Evolutionary conservation across 345 rosid genomes (phyloP).

Genomic region (Physaria fendleri): DNA sequence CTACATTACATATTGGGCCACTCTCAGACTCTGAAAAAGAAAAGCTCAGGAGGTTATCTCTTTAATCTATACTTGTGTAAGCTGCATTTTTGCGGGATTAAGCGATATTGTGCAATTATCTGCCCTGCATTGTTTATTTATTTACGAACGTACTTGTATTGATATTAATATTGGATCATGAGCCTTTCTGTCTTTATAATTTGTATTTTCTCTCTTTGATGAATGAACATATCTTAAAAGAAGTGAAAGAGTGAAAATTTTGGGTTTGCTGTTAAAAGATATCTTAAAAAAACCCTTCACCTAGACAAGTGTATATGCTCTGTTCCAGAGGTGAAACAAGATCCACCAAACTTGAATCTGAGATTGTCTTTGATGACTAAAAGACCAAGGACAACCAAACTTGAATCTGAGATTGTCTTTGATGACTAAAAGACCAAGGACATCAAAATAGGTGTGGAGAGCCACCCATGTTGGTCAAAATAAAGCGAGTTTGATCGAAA

Average conservation of each 20-base stretch:
- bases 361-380: conserved; percentile 26
- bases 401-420: conserved; percentile 30
- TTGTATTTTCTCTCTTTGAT: conserved; percentile 13
- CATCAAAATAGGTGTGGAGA: conserved; percentile 31
- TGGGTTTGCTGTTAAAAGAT: no score
- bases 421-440: conserved; percentile 27
- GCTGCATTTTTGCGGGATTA: no score
- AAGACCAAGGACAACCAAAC: conserved; percentile 30
- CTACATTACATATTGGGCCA: conserved; percentile 68
- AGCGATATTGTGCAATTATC: conserved; percentile 38
- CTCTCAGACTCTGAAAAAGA: conserved; percentile 66
- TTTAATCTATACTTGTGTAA: no score
- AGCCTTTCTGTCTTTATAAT: conserved; percentile 27
- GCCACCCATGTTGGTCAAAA: conserved; percentile 25
- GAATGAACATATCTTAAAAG: conserved; percentile 14
- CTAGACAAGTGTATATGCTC: conserved; percentile 11
- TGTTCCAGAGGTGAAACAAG: no score
- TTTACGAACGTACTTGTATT: conserved; percentile 26
- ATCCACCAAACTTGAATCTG: conserved; percentile 36
- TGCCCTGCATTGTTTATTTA: not conserved
- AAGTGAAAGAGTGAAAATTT: conserved; percentile 21
- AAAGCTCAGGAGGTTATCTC: conserved; percentile 63
- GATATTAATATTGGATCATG: conserved; percentile 28
- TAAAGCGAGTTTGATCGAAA: conserved; percentile 25
- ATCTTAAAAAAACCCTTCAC: no score